Evolutionary conservation across 768 basidiomycete genomes (phyloP).

Genomic region (Termitomyces sp.): DNA sequence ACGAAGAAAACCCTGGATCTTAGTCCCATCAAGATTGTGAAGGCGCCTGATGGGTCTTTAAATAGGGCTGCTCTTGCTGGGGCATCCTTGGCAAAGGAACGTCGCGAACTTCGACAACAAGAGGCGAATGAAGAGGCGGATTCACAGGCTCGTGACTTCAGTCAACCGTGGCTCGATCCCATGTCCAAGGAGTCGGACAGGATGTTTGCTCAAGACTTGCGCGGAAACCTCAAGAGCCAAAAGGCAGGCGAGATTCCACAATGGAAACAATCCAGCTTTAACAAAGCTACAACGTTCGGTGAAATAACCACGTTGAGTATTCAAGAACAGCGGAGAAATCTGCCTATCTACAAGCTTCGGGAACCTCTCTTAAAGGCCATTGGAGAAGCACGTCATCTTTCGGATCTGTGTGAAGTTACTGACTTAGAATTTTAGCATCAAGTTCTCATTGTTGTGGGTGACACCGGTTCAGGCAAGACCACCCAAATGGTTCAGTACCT

Average conservation of each 20-base stretch:
- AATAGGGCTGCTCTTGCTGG: slow-evolving; percentile 95
- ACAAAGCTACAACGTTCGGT: slow-evolving; percentile 94
- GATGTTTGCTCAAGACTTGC: slow-evolving; percentile 89
- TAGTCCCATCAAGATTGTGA: slow-evolving; percentile 96
- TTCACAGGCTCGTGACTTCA: slow-evolving; percentile 91
- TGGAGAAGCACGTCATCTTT: slow-evolving; percentile 55
- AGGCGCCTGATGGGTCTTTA: slow-evolving; percentile 95
- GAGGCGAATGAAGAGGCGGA: slow-evolving; percentile 93
- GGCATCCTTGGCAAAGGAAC: slow-evolving; percentile 90
- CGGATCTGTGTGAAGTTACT: slow-evolving; percentile 11
- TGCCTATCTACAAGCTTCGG: slow-evolving; percentile 94
- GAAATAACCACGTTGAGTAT: slow-evolving; percentile 88
- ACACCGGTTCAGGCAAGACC: slow-evolving; percentile 98
- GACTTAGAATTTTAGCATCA: slow-evolving; percentile 58
- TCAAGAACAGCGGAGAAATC: slow-evolving; percentile 84
- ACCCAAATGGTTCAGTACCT: slow-evolving; percentile 99
- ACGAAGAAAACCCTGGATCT: slow-evolving; percentile 93
- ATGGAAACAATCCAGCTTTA: slow-evolving; percentile 91
- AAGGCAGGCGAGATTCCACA: slow-evolving; percentile 77
- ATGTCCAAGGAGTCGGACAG: slow-evolving; percentile 88
- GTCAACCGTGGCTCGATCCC: slow-evolving; percentile 95
- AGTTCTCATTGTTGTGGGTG: slow-evolving; percentile 96
- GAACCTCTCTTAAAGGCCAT: slow-evolving; percentile 89
- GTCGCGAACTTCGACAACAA: slow-evolving; percentile 89
- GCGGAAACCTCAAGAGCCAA: slow-evolving; percentile 76